Base-by-base conservation (phyloP, 177 flowering plant genomes). In the Telopea speciosissima region DNA sequence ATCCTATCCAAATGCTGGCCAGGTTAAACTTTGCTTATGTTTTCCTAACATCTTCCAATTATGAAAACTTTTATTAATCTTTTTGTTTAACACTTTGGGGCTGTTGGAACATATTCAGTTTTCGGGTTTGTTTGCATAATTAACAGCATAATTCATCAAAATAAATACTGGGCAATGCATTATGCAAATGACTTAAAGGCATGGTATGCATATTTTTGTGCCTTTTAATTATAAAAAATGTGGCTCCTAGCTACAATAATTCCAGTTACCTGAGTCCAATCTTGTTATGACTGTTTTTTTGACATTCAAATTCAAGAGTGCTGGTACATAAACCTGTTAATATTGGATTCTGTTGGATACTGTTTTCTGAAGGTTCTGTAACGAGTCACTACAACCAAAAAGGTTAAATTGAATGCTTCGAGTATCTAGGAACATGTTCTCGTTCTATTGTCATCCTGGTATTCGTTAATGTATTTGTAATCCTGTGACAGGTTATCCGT, bases 401-500 rank as follows among this genome's bases (percentile, higher is more conserved):
- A n/a, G 24, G 3, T 19, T 56, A 56, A 56, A 56, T 5, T 56
- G 61, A 19, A 19, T 56, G 61, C 3, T 14, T 12, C 17, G 19
- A 49, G 54, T 49, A n/a, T n/a, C n/a, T n/a, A n/a, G n/a, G n/a
- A n/a, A n/a, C n/a, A n/a, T n/a, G 9, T 56, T 56, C 61, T 56
- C 8, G 24, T 7, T 54, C 60, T 44, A 8, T 69, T 54, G 8
- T 8, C 17, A 59, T 22, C 23, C 62, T 26, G 67, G 45, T 70
- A 63, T 62, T 44, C 42, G 17, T 44, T 59, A 24, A 23, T 14
- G 24, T 60, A 3, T 25, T 64, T 26, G 9, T 24, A 74, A 69
- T 58, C 22, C 60, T 75, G 23, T 81, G 79, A 67, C 83, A 96
- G 98, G 31, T 62, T 82, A 70, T 72, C 92, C 21, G 97, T 84